Conservation (phyloP, 768 basidiomycete species). For the Lepiota venenata region DNA sequence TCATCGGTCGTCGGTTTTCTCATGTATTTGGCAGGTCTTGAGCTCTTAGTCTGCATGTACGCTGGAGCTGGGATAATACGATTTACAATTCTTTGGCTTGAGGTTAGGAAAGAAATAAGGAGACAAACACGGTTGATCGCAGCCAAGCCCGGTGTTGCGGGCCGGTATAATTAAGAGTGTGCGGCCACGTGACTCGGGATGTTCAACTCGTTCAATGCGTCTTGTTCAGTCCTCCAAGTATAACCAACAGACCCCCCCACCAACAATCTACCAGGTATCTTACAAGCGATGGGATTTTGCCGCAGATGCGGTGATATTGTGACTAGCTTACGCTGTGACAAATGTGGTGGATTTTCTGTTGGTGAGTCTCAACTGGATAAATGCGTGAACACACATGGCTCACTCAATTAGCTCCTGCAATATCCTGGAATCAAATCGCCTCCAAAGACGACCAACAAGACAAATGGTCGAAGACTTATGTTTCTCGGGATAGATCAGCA, state of each 20-base stretch:
- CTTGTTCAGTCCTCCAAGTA: not conserved
- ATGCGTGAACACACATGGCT: not conserved
- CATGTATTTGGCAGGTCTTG: not conserved
- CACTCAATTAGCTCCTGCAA: conserved; percentile 52
- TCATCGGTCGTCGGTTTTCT: not conserved
- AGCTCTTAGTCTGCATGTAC: not conserved
- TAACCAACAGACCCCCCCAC: not conserved
- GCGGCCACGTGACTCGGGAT: conserved; percentile 7
- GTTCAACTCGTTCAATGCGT: conserved; percentile 9
- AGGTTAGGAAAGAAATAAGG: conserved; percentile 1
- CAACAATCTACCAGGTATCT: not conserved
- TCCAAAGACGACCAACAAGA: conserved; percentile 47
- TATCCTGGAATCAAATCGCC: conserved; percentile 57
- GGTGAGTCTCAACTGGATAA: conserved; percentile 48
- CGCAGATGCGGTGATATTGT: conserved; percentile 85
- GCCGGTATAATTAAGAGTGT: conserved; percentile 3
- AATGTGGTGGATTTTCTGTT: conserved; percentile 76
- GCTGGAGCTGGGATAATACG: not conserved
- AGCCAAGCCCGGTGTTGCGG: not conserved
- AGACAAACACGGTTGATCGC: not conserved
- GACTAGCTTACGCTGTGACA: conserved; percentile 55
- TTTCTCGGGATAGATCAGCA: conserved; percentile 43
- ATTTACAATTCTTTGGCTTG: not conserved
- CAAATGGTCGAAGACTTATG: conserved; percentile 80
- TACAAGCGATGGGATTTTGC: conserved; percentile 73